These are phyloP conservation scores for Brasenia schreberi DNA, from an alignment of 164 flowering plant genomes.

Conservation along the genomic window DNA sequence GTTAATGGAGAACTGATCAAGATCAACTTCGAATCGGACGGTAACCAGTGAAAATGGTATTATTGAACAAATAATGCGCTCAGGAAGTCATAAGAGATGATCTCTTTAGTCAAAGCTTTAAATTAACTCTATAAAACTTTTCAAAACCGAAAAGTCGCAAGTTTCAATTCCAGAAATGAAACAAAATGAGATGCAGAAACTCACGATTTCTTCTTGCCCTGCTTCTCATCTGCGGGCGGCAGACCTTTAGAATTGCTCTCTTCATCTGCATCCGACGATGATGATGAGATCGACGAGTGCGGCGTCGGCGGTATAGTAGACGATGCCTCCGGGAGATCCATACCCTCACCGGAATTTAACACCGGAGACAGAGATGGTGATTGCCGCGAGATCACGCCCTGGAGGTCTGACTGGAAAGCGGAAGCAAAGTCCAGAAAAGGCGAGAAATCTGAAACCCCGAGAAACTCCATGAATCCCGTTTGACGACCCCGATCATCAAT, in stretches of 20 bases:
- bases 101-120: too few relatives aligned
- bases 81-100: too few relatives aligned
- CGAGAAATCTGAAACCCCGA: constrained; percentile 32
- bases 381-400: neutral
- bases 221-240: constrained; percentile 12
- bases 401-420: neutral
- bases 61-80: neutral
- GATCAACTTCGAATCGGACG: too few relatives aligned
- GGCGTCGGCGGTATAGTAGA: constrained; percentile 53
- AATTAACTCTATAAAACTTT: too few relatives aligned
- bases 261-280: constrained; percentile 51
- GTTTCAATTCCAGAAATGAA: neutral
- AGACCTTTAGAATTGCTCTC: constrained; percentile 8
- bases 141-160: neutral
- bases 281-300: constrained; percentile 63
- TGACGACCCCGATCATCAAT: neutral
- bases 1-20: too few relatives aligned
- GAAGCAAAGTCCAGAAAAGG: constrained; percentile 31
- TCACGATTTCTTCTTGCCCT: constrained; percentile 45
- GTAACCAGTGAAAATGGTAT: neutral
- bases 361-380: neutral
- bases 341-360: neutral
- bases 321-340: neutral
- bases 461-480: constrained; percentile 39
- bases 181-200: constrained; percentile 4